Base-by-base conservation (phyloP, 108 stramenopile species). In the Fragilaria crotonensis region DNA sequence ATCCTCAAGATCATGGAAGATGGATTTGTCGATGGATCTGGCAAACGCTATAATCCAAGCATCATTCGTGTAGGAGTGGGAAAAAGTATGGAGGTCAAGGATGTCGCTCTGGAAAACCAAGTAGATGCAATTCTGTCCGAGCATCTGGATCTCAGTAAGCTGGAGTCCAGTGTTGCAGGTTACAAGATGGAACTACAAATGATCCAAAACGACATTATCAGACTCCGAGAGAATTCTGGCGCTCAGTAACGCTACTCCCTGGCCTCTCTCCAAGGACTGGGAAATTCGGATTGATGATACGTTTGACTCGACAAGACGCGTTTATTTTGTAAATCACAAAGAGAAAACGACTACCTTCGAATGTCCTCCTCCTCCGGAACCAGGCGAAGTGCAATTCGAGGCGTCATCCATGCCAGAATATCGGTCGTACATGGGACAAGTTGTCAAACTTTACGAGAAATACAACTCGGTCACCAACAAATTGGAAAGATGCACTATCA, bases 21-120 rank as follows among this genome's bases (percentile, higher is more conserved):
- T 48, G 90, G 93, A 30, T 98, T 98, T 52, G 56, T 90, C 1
- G 99, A 98, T 62, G 96, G 97, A n/a, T 68, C 67, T 44, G 95
- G 93, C 0, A 49, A 60, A 53, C 64, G 84, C 25, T 99, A 98
- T 72, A 93, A 87, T 64, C 99, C 99, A 1, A 69, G 80, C 31
- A 85, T 99, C 26, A 83, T 90, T 32, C 85, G 99, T 17, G 81
- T 98, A 5, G 98, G 95, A 5, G 66, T 62, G 26, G 93, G 90
- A 17, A 78, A 79, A 54, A 80, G 78, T 26, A 66, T 62, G 33
- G 73, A 72, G 1, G 82, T 87, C 21, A 71, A 75, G 21, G 87
- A 75, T 41, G 89, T 90, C 5, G 72, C 79, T 7, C 56, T 96
- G 30, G 85, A 89, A 54, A 75, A 71, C 7, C 84, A 85, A 49